Percentiles rank a stretch among this genome's conserved stretches.
Conservation (phyloP, 495 filamentous ascomycete genomes). For the Aspergillus conjunctus region DNA sequence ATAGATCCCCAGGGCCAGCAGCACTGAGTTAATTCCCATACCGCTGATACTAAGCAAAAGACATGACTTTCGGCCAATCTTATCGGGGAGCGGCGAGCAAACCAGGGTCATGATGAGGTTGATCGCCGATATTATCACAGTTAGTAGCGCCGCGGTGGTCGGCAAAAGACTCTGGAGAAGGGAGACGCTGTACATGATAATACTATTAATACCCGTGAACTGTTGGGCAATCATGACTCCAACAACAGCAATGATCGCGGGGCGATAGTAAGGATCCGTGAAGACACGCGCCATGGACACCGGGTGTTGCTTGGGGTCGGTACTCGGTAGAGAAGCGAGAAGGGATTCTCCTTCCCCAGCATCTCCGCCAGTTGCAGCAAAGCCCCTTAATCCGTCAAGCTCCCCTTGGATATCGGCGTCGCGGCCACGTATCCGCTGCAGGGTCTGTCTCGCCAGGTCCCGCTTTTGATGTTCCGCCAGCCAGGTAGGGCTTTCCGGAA, state of each 20-base stretch:
- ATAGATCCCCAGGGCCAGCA: slow-evolving; percentile 75
- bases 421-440: slow-evolving; percentile 74
- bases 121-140: slow-evolving; percentile 80
- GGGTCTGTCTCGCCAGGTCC: slow-evolving; percentile 59
- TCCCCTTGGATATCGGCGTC: slow-evolving; percentile 73
- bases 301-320: slow-evolving; percentile 36
- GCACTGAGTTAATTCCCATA: slow-evolving; percentile 74
- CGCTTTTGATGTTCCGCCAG: slow-evolving; percentile 68
- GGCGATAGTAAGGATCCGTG: slow-evolving; percentile 64
- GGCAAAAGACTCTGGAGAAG: slow-evolving; percentile 77
- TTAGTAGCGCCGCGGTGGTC: slow-evolving; percentile 73
- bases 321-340: slow-evolving; percentile 41
- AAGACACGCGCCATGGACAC: slow-evolving; percentile 71
- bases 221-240: slow-evolving; percentile 94
- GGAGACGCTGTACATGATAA: slow-evolving; percentile 97
- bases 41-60: slow-evolving; percentile 78
- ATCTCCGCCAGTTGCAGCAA: slow-evolving; percentile 43
- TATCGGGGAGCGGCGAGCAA: slow-evolving; percentile 82
- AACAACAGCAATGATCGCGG: slow-evolving; percentile 80
- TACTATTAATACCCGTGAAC: slow-evolving; percentile 89
- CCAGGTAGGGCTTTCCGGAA: slow-evolving; percentile 87
- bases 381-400: slow-evolving; percentile 61
- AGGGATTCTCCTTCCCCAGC: slow-evolving; percentile 51
- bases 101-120: slow-evolving; percentile 81
- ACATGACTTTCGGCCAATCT: slow-evolving; percentile 80